phyloP scores from a whole-genome alignment of 495 filamentous ascomycete species.

The Penicillium samsonianum region DNA sequence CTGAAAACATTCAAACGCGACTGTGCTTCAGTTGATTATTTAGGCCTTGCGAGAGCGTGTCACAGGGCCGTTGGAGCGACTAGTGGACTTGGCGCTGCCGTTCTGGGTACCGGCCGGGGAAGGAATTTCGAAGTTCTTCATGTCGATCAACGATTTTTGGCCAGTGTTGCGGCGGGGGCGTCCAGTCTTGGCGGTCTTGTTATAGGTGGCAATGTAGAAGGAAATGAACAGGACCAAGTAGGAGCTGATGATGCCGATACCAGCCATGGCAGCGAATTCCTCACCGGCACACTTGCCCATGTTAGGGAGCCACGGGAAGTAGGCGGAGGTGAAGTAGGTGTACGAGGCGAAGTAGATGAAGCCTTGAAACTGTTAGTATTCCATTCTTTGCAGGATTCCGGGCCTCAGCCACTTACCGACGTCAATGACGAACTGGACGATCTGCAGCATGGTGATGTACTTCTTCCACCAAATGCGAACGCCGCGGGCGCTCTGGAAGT shows the following conservation, averaged over 20 bases:
- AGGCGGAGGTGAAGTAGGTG: slow-evolving; percentile 90
- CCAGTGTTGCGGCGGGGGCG: slow-evolving; percentile 54
- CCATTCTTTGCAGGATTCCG: background rate
- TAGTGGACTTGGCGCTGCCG: slow-evolving; percentile 38
- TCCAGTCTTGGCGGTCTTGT: slow-evolving; percentile 71
- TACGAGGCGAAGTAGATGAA: slow-evolving; percentile 97
- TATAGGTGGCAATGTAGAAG: slow-evolving; percentile 98
- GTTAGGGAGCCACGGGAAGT: slow-evolving; percentile 84
- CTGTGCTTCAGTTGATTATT: slow-evolving; percentile 9
- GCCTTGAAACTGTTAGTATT: slow-evolving; percentile 44
- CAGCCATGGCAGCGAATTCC: slow-evolving; percentile 94
- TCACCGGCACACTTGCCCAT: slow-evolving; percentile 87
- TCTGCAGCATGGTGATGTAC: slow-evolving; percentile 60
- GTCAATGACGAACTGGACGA: slow-evolving; percentile 60
- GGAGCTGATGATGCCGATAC: slow-evolving; percentile 85
- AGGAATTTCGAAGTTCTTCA: slow-evolving; percentile 54
- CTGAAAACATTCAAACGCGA: slow-evolving; percentile 4
- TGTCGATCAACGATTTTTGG: slow-evolving; percentile 54
- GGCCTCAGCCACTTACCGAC: slow-evolving; percentile 44
- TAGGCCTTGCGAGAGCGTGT: slow-evolving; percentile 55
- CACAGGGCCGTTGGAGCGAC: slow-evolving; percentile 47
- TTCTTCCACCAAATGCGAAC: slow-evolving; percentile 64
- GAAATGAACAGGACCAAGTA: slow-evolving; percentile 98
- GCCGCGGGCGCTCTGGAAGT: slow-evolving; percentile 61
- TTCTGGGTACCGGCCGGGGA: slow-evolving; percentile 29